These are phyloP conservation scores for Monosporozyma siamensis DNA, from an alignment of 805 yeast species.

Conservation along the genomic window DNA sequence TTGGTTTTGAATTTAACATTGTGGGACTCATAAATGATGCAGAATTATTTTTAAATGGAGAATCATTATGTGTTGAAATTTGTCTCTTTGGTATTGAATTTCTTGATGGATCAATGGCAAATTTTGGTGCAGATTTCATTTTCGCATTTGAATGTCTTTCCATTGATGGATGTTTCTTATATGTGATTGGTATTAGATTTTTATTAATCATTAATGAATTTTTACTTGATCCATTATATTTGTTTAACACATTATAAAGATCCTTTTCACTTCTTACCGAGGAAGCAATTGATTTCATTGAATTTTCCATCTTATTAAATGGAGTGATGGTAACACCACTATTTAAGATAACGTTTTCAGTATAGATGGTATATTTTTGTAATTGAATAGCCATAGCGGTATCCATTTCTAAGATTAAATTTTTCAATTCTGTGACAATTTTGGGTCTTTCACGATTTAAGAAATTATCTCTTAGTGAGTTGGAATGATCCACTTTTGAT, in stretches of 20 bases:
- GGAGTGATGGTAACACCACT: constrained; percentile 80
- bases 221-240: constrained; percentile 31
- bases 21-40: constrained; percentile 6
- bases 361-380: constrained; percentile 80
- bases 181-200: constrained; percentile 56
- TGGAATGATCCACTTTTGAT: constrained; percentile 62
- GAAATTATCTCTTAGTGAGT: constrained; percentile 64
- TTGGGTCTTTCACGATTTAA: constrained; percentile 69
- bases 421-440: constrained; percentile 58
- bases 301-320: constrained; percentile 38
- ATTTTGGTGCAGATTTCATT: constrained; percentile 20
- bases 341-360: constrained; percentile 74
- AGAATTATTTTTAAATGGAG: constrained; percentile 21
- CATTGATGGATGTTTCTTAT: constrained; percentile 61
- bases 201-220: constrained; percentile 31
- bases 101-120: constrained; percentile 24
- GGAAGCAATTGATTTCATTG: constrained; percentile 70
- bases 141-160: constrained; percentile 23
- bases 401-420: constrained; percentile 77
- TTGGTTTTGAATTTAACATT: constrained; percentile 5
- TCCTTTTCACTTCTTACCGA: constrained; percentile 78
- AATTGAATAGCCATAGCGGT: constrained; percentile 82
- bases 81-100: constrained; percentile 27
- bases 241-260: constrained; percentile 57
- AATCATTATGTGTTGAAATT: constrained; percentile 28